Base-by-base conservation (phyloP, 768 basidiomycete species). In the Lactarius akahatsu region DNA sequence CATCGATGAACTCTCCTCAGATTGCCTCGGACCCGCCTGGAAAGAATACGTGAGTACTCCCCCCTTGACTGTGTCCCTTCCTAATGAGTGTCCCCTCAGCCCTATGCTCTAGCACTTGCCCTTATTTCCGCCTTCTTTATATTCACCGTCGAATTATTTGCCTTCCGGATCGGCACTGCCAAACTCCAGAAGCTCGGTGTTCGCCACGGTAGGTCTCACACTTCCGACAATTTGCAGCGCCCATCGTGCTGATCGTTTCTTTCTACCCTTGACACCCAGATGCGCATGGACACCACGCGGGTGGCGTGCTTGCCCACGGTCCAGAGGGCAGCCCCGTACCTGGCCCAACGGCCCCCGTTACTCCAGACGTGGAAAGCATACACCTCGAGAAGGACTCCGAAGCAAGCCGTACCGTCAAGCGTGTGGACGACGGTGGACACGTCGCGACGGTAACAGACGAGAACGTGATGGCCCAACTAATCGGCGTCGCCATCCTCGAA, bases 401-500 rank as follows among this genome's bases (percentile, higher is more conserved):
- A 16, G 30, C 13, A 11, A 10, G 5, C 23, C 34, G 75, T 32
- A 78, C 81, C 65, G 58, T 74, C 20, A 78, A 79, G 57, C 50
- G 68, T 57, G 2, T 26, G 70, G 70, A 7, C 30, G 67, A 41
- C 68, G 74, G 52, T 38, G 62, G 34, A 52, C 20, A 9, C 57
- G 71, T 38, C 57, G 82, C 86, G 45, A 78, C 78, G 23, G 77
- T 55, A 6, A 8, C 58, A 11, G 62, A 67, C 28, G 52, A 63
- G 50, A 11, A 34, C 18, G 66, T 84, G 3, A 63, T 78, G 10
- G 87, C 92, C 2, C 94, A 96, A 74, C 76, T 95, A 43, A 81
- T 97, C 57, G 95, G 94, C 16, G 83, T 99, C 57, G 92, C 85
- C 40, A 95, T 98, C 65, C 80, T 99, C 57, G 96, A 99, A 74